A percentile compares a stretch with the other conserved stretches of the same genome.
phyloP scores from a whole-genome alignment of 306 rosid species.

The Pterocarpus santalinus region DNA sequence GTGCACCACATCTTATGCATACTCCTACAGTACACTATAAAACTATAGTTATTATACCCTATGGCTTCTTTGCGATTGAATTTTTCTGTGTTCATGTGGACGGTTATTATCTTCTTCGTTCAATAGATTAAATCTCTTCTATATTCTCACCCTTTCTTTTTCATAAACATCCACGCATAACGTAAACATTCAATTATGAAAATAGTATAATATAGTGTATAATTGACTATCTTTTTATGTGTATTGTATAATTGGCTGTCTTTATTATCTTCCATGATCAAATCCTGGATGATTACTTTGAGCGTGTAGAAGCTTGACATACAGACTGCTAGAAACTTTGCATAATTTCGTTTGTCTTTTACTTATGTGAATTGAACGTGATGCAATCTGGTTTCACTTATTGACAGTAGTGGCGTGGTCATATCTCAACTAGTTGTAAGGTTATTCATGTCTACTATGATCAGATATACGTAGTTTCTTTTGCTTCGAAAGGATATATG shows the following conservation, averaged over 20 bases:
- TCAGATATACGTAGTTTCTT: not conserved
- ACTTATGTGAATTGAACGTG: constrained; percentile 1
- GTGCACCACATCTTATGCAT: constrained; percentile 45
- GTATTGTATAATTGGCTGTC: not conserved
- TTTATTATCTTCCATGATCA: not conserved
- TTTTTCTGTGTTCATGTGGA: constrained; percentile 1
- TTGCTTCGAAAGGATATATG: not conserved
- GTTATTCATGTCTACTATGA: constrained; percentile 24
- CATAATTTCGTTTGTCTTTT: constrained; percentile 1
- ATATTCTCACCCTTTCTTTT: not conserved
- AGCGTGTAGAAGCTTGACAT: constrained; percentile 3
- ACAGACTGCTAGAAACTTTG: not conserved
- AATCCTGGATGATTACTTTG: constrained; percentile 1
- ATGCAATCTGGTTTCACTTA: constrained; percentile 15
- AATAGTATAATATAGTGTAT: not conserved
- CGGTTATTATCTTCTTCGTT: not conserved
- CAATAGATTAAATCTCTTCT: not conserved
- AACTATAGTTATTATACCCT: not conserved
- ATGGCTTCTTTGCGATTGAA: not conserved
- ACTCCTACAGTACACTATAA: constrained; percentile 6
- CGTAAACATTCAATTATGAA: not conserved
- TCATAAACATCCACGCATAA: not conserved
- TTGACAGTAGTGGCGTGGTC: not conserved
- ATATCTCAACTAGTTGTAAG: not conserved
- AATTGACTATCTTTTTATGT: constrained; percentile 1